Evolutionary conservation across 2,329 filamentous ascomycete genomes (phyloP).

Genomic region (Phyllosticta citrichinensis): DNA sequence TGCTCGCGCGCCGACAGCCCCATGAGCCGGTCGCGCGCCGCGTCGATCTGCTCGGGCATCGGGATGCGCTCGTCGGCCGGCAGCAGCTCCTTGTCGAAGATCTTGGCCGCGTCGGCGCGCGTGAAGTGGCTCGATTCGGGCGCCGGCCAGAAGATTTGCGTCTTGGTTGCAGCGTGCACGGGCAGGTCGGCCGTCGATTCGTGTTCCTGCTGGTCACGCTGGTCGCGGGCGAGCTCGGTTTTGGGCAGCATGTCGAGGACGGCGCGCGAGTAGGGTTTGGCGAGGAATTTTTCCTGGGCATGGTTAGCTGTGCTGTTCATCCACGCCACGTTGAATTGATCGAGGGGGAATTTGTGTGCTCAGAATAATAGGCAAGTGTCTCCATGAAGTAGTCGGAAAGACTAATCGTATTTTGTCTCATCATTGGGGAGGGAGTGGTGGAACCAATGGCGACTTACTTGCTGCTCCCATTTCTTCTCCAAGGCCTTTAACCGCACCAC

Average conservation of each 20-base stretch:
- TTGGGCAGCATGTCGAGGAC: constrained; percentile 71
- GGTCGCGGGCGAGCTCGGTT: constrained; percentile 17
- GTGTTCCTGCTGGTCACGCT: constrained; percentile 35
- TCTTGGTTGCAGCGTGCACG: constrained; percentile 44
- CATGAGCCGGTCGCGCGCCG: constrained; percentile 27
- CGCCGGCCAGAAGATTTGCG: constrained; percentile 52
- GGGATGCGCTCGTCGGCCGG: constrained; percentile 55
- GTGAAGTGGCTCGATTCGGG: constrained; percentile 55
- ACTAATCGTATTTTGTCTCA: constrained; percentile 95
- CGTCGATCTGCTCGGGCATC: constrained; percentile 48
- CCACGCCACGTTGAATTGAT: constrained; percentile 5
- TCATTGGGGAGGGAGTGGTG: constrained; percentile 37
- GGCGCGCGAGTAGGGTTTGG: constrained; percentile 64
- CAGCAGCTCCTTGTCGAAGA: constrained; percentile 49
- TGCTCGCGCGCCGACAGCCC: constrained; percentile 28
- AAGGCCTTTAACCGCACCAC: constrained; percentile 78
- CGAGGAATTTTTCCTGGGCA: constrained; percentile 62
- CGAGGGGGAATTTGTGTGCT: constrained; percentile 25
- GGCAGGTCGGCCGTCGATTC: constrained; percentile 57
- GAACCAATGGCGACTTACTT: constrained; percentile 49
- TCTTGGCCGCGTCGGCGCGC: constrained; percentile 54
- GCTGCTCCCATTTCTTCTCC: constrained; percentile 64
- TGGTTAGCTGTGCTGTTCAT: background rate
- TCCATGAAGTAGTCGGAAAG: constrained; percentile 94
- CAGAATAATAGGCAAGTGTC: constrained; percentile 75